phyloP scores from a whole-genome alignment of 1,284 basidiomycete genomes.

The Apiotrichum akiyoshidainum region DNA sequence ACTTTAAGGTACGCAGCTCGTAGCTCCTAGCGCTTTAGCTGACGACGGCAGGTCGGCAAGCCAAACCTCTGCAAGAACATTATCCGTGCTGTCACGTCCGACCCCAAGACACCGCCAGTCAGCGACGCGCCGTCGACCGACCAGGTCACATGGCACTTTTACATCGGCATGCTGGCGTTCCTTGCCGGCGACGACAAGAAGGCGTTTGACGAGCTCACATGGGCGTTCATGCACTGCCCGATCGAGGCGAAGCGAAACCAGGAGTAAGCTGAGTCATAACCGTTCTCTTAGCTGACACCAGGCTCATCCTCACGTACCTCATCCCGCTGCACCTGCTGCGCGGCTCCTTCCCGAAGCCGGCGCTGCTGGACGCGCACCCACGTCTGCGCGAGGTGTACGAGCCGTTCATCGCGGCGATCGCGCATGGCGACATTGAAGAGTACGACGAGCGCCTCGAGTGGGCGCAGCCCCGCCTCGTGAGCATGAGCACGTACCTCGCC shows the following conservation, averaged over 20 bases:
- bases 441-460: constrained; percentile 74
- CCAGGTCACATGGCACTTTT: constrained; percentile 89
- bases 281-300: constrained; percentile 37
- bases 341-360: constrained; percentile 72
- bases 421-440: constrained; percentile 68
- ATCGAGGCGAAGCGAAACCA: constrained; percentile 65
- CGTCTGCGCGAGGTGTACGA: constrained; percentile 68
- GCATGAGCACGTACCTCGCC: constrained; percentile 77
- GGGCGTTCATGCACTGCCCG: constrained; percentile 78
- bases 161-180: constrained; percentile 89
- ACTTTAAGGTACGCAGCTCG: constrained; percentile 67
- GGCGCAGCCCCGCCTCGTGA: constrained; percentile 67
- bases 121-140: constrained; percentile 74
- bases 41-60: constrained; percentile 66
- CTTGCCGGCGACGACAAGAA: constrained; percentile 85
- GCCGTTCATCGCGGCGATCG: constrained; percentile 76
- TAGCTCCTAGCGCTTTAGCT: neutral
- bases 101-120: constrained; percentile 76
- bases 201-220: constrained; percentile 75
- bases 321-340: constrained; percentile 82
- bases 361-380: constrained; percentile 68
- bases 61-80: constrained; percentile 91
- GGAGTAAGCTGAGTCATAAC: constrained; percentile 60
- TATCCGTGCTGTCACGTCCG: constrained; percentile 79
- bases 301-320: constrained; percentile 84